Evolutionary conservation across 228 moss, liverwort and hornwort species (phyloP).

Genomic region (Sphagnum magellanicum): DNA sequence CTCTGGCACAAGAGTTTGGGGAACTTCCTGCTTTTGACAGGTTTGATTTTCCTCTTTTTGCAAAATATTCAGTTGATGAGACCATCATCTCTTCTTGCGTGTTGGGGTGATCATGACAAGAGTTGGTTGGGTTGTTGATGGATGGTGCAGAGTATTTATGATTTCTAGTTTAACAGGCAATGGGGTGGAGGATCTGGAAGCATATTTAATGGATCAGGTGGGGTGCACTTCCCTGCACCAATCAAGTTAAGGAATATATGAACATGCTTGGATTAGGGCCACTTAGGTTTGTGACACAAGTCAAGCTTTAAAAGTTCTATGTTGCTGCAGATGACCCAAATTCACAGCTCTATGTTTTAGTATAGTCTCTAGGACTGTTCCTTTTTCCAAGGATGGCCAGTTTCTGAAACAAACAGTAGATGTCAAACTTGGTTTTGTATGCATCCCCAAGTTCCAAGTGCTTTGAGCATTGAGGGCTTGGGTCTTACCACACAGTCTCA

Average conservation of each 20-base stretch:
- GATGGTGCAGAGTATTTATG: slow-evolving; percentile 77
- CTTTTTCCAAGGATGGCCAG: too few relatives aligned
- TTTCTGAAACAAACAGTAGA: too few relatives aligned
- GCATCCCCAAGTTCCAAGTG: too few relatives aligned
- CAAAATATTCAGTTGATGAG: background rate
- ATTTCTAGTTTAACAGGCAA: slow-evolving; percentile 80
- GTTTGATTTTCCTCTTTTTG: slow-evolving; percentile 11
- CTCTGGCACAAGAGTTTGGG: slow-evolving; percentile 81
- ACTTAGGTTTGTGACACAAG: too few relatives aligned
- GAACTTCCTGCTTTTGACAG: slow-evolving; percentile 74
- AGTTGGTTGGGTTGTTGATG: background rate
- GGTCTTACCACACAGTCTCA: too few relatives aligned
- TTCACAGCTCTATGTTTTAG: too few relatives aligned
- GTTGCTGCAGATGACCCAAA: too few relatives aligned
- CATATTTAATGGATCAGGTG: slow-evolving; percentile 82
- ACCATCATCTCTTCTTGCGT: background rate
- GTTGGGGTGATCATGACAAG: background rate
- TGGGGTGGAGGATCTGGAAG: slow-evolving; percentile 74
- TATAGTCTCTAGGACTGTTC: too few relatives aligned
- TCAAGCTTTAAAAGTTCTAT: too few relatives aligned
- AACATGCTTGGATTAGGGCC: too few relatives aligned
- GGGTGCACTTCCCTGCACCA: background rate
- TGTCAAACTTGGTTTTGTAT: too few relatives aligned
- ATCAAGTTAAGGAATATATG: background rate
- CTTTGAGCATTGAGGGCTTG: too few relatives aligned